Evolutionary conservation across 257 asterid species (phyloP).

Genomic region (Jacaranda copaia): DNA sequence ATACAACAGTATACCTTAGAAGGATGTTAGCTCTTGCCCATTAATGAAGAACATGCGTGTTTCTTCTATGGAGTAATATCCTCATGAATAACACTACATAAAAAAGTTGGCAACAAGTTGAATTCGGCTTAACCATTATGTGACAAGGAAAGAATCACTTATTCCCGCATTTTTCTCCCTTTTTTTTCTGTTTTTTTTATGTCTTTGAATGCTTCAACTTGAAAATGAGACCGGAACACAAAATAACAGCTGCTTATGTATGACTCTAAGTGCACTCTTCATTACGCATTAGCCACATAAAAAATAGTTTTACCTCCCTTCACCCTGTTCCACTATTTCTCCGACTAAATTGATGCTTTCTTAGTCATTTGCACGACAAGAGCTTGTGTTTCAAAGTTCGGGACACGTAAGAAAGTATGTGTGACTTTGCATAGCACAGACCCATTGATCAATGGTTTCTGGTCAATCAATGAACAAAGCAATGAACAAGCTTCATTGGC

Average conservation of each 20-base stretch:
- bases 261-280: background rate
- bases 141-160: background rate
- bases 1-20: background rate
- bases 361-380: background rate
- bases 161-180: background rate
- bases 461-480: background rate
- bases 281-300: background rate
- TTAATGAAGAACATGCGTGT: background rate
- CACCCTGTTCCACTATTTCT: background rate
- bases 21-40: background rate
- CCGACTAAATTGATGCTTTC: no score
- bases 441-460: background rate
- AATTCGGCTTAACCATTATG: background rate
- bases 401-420: background rate
- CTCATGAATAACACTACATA: no score
- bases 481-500: background rate
- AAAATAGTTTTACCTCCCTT: background rate
- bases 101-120: background rate
- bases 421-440: constrained; percentile 15
- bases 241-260: background rate
- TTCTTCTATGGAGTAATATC: background rate
- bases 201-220: background rate
- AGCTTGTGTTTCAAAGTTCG: background rate
- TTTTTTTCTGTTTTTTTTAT: background rate
- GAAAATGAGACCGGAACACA: background rate